These are phyloP conservation scores for Magnaporthiopsis poae DNA, from an alignment of 2,329 filamentous ascomycete genomes.

Conservation along the genomic window DNA sequence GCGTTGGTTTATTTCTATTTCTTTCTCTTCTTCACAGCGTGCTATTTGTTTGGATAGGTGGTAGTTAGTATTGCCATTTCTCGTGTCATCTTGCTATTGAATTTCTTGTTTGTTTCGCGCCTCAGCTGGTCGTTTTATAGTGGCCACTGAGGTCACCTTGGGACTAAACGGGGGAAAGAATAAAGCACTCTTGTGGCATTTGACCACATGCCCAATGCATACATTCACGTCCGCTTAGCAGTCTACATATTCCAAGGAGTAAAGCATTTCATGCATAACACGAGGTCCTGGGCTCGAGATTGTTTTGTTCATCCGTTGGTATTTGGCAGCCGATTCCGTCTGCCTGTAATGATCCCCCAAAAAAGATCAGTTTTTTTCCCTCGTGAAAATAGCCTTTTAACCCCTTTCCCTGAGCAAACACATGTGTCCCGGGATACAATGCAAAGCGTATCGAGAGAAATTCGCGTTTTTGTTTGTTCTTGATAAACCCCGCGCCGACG, in stretches of 20 bases:
- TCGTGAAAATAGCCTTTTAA: conserved; percentile 3
- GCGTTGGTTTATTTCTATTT: background rate
- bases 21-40: background rate
- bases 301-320: conserved; percentile 1
- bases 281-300: background rate
- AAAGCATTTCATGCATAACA: background rate
- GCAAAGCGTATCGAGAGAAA: conserved; percentile 1
- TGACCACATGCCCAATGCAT: too few relatives aligned
- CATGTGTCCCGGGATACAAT: background rate
- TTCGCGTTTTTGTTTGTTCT: conserved; percentile 2
- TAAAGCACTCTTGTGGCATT: too few relatives aligned
- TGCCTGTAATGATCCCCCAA: background rate
- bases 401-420: conserved; percentile 1
- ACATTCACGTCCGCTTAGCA: too few relatives aligned
- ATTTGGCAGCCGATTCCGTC: conserved; percentile 2
- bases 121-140: too few relatives aligned
- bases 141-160: too few relatives aligned
- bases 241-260: background rate
- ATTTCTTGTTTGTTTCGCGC: too few relatives aligned
- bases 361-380: background rate
- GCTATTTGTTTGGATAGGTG: too few relatives aligned
- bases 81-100: too few relatives aligned
- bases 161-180: too few relatives aligned
- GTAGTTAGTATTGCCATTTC: too few relatives aligned
- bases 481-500: background rate